phyloP scores from a whole-genome alignment of 2,329 filamentous ascomycete genomes.

The Exophiala bonariae region DNA sequence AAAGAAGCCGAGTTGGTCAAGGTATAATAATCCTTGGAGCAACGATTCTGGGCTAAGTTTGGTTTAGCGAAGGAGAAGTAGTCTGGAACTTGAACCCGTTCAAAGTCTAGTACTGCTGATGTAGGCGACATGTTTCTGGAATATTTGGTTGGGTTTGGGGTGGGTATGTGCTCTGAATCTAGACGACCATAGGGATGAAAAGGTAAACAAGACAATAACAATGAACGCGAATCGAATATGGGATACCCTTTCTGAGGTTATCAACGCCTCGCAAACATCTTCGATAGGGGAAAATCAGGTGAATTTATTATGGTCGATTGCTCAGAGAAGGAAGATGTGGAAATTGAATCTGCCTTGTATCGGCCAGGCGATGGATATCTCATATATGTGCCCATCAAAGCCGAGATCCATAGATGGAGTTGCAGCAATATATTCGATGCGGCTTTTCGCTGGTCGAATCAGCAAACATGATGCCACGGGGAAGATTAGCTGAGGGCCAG shows the following conservation, averaged over 20 bases:
- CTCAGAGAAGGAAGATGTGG: neutral
- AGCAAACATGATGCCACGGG: neutral
- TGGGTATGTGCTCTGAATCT: neutral
- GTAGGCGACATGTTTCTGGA: constrained; percentile 9
- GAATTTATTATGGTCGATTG: no score
- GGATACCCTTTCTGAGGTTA: neutral
- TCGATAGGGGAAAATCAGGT: no score
- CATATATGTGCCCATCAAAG: neutral
- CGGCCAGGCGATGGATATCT: neutral
- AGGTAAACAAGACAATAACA: neutral
- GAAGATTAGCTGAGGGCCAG: neutral
- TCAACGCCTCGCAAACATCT: no score
- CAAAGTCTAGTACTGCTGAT: neutral
- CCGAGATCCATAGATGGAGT: neutral
- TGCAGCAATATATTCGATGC: neutral
- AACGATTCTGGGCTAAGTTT: neutral
- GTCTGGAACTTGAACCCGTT: constrained; percentile 2
- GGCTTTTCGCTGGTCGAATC: neutral
- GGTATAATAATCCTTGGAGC: constrained; percentile 2
- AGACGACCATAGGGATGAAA: neutral
- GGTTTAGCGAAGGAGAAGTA: neutral
- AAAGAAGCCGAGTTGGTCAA: constrained; percentile 3
- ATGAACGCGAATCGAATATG: neutral
- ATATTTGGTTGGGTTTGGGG: constrained; percentile 7
- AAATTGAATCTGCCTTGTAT: neutral